A percentile compares a stretch with the other conserved stretches of the same genome.
phyloP scores from a whole-genome alignment of 495 filamentous ascomycete species.

The Penicillium angulare region DNA sequence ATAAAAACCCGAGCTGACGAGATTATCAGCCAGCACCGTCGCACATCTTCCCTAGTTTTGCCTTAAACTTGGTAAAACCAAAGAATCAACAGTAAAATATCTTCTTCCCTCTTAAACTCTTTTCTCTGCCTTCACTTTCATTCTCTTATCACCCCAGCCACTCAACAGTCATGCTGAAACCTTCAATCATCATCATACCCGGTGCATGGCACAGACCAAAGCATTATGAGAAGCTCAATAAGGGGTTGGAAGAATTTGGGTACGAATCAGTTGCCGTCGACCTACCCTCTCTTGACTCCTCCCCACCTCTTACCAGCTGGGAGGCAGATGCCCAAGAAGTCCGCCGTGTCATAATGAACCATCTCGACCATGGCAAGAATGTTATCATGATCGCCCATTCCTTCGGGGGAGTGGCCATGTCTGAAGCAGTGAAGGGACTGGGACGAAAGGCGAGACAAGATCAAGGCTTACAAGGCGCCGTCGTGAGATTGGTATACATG shows the following conservation, averaged over 20 bases:
- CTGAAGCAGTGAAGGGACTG: conserved; percentile 36
- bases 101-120: too few relatives aligned
- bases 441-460: conserved; percentile 35
- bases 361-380: conserved; percentile 27
- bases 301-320: conserved; percentile 27
- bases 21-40: too few relatives aligned
- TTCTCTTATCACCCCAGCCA: too few relatives aligned
- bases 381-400: conserved; percentile 39
- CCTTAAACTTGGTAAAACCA: too few relatives aligned
- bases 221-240: conserved; percentile 34
- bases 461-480: conserved; percentile 36
- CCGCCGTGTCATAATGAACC: conserved; percentile 22
- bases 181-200: conserved; percentile 42
- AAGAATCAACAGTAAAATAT: too few relatives aligned
- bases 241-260: conserved; percentile 24
- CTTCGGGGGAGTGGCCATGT: conserved; percentile 37
- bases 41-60: too few relatives aligned
- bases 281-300: conserved; percentile 27
- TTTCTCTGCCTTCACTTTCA: too few relatives aligned
- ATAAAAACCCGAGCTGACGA: too few relatives aligned
- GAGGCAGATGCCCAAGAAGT: conserved; percentile 26
- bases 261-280: conserved; percentile 29
- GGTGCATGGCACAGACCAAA: conserved; percentile 43
- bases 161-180: too few relatives aligned
- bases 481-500: conserved; percentile 42